Evolutionary conservation across 441 rosid species (phyloP), one percentile per base, ranked within the genome.

Genomic region (Populus trichocarpa): DNA sequence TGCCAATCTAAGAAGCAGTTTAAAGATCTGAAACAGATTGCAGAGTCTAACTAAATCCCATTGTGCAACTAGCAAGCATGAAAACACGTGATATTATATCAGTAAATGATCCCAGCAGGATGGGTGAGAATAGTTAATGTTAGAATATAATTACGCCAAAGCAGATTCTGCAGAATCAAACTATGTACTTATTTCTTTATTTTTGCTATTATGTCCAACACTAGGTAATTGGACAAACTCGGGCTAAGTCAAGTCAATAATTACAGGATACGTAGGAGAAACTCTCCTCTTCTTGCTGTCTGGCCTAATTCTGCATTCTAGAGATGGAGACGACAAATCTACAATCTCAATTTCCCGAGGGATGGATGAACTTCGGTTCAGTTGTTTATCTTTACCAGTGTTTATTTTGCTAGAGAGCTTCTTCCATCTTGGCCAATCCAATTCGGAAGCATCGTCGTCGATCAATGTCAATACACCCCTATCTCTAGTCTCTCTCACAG

Each of bases 271-370:
- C 26, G 61, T 46, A 23, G 35, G 18, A 16, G 81, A 36, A 66
- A 84, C 80, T 84, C 79, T 87, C 79, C 83, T 80, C 81, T 87
- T 93, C 88, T 92, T 89, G 75, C 67, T 77, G 42, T 67, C 76
- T 5, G 89, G 40, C 70, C 82, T 78, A 68, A 72, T 82, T 88
- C 88, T 83, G 79, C 83, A 82, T 75, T 76, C 79, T 3, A 94
- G 89, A 83, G 95, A 86, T 8, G 98, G 98, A 23, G 95, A 88
- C 79, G 88, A 75, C 77, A 93, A 77, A 83, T 93, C 98, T 81
- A 96, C 86, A 53, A 92, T 86, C 83, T 92, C 95, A 65, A 86
- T 79, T 71, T 86, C 89, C 53, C 33, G 67, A 50, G 83, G 72
- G 9, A 65, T n/a, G 22, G n/a, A 50, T 64, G 71, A 70, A 50